These are phyloP conservation scores for Saturnispora sekii DNA, from an alignment of 805 yeast genomes.

Conservation along the genomic window DNA sequence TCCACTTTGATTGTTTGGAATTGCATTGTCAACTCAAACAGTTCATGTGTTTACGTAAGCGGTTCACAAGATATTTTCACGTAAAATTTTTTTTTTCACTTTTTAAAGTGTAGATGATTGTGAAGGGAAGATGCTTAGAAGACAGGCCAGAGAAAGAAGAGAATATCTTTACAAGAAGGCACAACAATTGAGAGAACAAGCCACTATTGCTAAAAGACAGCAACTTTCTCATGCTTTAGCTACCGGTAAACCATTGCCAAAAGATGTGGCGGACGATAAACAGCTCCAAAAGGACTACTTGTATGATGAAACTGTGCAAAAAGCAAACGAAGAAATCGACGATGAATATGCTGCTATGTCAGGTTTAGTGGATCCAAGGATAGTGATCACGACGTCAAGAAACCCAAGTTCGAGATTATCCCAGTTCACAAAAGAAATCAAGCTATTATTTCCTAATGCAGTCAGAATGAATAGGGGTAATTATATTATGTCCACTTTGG, in stretches of 20 bases:
- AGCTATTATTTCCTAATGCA: slow-evolving; percentile 81
- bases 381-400: slow-evolving; percentile 89
- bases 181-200: slow-evolving; percentile 81
- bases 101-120: neutral
- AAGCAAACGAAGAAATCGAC: slow-evolving; percentile 42
- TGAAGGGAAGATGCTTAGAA: slow-evolving; percentile 49
- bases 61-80: neutral
- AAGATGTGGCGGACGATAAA: slow-evolving; percentile 82
- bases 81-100: neutral
- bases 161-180: slow-evolving; percentile 88
- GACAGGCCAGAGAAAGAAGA: slow-evolving; percentile 94
- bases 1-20: neutral
- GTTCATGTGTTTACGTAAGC: neutral
- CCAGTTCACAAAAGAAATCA: slow-evolving; percentile 90
- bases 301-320: slow-evolving; percentile 71
- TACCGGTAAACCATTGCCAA: slow-evolving; percentile 80
- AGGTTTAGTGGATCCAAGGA: slow-evolving; percentile 84
- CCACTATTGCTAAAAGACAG: slow-evolving; percentile 76
- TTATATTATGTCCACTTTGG: slow-evolving; percentile 74
- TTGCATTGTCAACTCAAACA: slow-evolving; percentile 1
- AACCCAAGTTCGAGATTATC: slow-evolving; percentile 77
- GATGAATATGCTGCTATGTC: slow-evolving; percentile 86
- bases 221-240: slow-evolving; percentile 83
- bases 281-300: slow-evolving; percentile 71
- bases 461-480: slow-evolving; percentile 90